phyloP scores from a whole-genome alignment of 306 rosid genomes.

The Phaseolus lunatus region DNA sequence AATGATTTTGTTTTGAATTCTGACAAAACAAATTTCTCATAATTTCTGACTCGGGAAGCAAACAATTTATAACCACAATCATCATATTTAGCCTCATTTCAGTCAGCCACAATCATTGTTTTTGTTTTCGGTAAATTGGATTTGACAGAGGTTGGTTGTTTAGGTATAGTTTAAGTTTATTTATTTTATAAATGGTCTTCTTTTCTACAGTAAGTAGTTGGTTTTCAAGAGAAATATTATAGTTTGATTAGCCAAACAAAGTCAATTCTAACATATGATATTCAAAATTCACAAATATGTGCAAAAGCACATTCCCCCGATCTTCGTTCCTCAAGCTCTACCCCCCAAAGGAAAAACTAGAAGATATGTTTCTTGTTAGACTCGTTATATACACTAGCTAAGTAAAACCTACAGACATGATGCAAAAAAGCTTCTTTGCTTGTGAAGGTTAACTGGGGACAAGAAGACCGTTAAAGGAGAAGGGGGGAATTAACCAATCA shows the following conservation, averaged over 20 bases:
- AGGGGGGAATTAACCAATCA: not conserved
- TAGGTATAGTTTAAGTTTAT: not conserved
- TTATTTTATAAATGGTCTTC: not conserved
- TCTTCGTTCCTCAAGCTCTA: not conserved
- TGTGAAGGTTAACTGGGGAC: not conserved
- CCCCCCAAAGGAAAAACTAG: not conserved
- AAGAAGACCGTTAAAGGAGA: not conserved
- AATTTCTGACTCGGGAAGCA: conserved; percentile 9
- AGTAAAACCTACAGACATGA: not conserved
- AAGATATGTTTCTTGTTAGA: conserved; percentile 17
- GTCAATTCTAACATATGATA: not conserved
- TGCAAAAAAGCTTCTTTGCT: not conserved
- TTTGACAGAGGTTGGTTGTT: not conserved
- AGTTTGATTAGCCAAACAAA: conserved; percentile 7
- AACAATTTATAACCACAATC: not conserved
- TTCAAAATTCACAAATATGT: conserved; percentile 1
- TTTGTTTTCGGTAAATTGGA: not conserved
- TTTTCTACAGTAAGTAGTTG: not conserved
- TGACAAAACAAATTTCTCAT: conserved; percentile 9
- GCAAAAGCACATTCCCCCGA: not conserved
- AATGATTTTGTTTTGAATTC: conserved; percentile 7
- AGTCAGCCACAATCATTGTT: not conserved
- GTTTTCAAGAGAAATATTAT: not conserved
- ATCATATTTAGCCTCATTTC: not conserved
- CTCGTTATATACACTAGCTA: not conserved